Base-by-base conservation (phyloP, 2,329 filamentous ascomycete genomes). In the Chalaropsis ovoidea region DNA sequence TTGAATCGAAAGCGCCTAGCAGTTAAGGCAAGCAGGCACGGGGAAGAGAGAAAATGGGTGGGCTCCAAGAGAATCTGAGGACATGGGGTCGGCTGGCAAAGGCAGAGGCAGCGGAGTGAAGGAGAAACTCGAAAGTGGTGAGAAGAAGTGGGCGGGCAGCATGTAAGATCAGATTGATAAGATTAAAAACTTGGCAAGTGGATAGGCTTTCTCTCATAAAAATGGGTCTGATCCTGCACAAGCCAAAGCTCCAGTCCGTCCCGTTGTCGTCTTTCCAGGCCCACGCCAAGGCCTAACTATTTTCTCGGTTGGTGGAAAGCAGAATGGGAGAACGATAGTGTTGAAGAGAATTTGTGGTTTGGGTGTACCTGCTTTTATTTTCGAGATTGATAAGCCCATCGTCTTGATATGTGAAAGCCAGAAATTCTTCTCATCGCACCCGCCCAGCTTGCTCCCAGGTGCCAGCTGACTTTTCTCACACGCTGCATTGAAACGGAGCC, bases 101-200 rank as follows among this genome's bases (percentile, higher is more conserved):
- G 43, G 43, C n/a, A 47, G 47, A 22, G 11, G 15, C 56, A 19
- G 62, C 56, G 39, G 27, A 56, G 54, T 45, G 43, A 22, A 60
- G 43, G 35, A 58, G 22, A 65, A 22, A 49, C 42, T 61, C 3
- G 11, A 19, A 62, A 27, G 5, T 11, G 54, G 66, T 66, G 69
- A 52, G 58, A 64, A 56, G 22, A 54, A 62, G 64, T 49, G 22
- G 49, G 42, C 43, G 22, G 49, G 42, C 43, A 47, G 22, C 60
- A 60, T 39, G 2, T 39, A 56, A 73, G 73, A 76, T 77, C 72
- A 71, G 77, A 78, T 78, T 78, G 77, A 78, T 78, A 77, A 78
- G 77, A 78, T 78, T 74, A 66, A 49, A 31, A 47, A 11, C 27
- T 58, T 17, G 43, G 13, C 43, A 47, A n/a, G 43, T 19, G 22